Evolutionary conservation across 257 asterid species (phyloP).

Genomic region (Coffea canephora): DNA sequence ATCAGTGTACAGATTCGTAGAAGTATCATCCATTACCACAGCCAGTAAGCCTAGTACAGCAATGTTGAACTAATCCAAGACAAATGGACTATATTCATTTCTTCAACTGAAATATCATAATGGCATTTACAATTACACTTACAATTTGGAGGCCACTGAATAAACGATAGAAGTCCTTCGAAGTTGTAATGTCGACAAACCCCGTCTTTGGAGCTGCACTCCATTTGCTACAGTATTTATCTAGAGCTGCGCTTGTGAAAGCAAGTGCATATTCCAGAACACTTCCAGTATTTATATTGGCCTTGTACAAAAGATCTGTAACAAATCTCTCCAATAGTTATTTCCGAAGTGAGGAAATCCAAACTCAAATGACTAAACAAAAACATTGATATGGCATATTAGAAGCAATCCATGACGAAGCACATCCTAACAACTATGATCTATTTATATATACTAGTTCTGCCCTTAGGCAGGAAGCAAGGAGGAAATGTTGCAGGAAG

Average conservation of each 20-base stretch:
- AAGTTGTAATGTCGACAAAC: constrained; percentile 88
- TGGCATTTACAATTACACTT: constrained; percentile 20
- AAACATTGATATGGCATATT: background rate
- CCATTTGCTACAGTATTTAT: constrained; percentile 94
- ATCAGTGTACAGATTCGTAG: background rate
- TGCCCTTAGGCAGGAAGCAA: background rate
- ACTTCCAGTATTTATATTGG: constrained; percentile 90
- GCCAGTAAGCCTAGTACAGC: background rate
- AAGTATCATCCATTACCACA: background rate
- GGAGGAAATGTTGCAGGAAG: background rate
- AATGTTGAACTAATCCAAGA: background rate
- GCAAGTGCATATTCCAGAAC: constrained; percentile 97
- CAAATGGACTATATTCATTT: background rate
- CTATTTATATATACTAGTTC: too few relatives aligned
- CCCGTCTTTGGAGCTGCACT: constrained; percentile 91
- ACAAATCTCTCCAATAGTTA: constrained; percentile 9
- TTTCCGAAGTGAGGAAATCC: background rate
- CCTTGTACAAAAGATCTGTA: constrained; percentile 87
- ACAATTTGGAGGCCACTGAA: constrained; percentile 94
- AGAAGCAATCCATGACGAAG: background rate
- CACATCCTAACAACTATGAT: background rate
- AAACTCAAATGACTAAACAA: background rate
- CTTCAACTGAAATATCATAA: background rate
- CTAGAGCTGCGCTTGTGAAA: constrained; percentile 94
- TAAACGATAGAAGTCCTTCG: constrained; percentile 92